Evolutionary conservation across 305 asterid species (phyloP), one percentile per base, ranked within the genome.

Genomic region (Lippia alba): DNA sequence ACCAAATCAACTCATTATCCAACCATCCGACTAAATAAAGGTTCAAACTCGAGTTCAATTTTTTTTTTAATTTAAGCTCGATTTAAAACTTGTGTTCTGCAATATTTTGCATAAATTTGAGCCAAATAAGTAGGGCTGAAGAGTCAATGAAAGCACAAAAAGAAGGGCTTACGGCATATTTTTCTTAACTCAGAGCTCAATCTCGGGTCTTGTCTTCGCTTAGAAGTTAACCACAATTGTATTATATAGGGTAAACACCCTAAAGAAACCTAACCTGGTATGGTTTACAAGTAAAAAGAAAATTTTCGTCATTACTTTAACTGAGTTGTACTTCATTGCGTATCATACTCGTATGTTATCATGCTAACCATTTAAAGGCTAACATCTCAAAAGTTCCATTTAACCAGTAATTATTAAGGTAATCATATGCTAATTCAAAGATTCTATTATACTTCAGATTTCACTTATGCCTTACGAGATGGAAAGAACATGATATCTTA

Each of bases 401-500:
- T 24, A 50, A 36, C 15, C 19, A 70, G 33, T 7, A 40, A 54
- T n/a, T 51, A 24, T 40, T 15, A 24, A 46, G 56, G 20, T 15
- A 15, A 41, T 53, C 41, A 8, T 62, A 24, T 24, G 1, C 30
- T 24, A 24, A 24, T 48, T 45, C 6, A 53, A 54, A 0, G 30
- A 15, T 55, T 12, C n/a, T 18, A 11, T 12, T n/a, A 40, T 24
- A 67, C 1, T 56, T 41, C 19, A n/a, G 24, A 41, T 20, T 49
- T 20, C 6, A 51, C 57, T 58, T 20, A 51, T 72, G 66, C 20
- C 44, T 54, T 39, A 18, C 17, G 66, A 24, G 46, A 48, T 11
- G 50, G 33, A 67, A 61, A 50, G 39, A 53, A 50, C 40, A 46
- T 3, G 45, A 56, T 8, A 63, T 61, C 61, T 32, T 53, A 45